phyloP scores from a whole-genome alignment of 1,284 basidiomycete genomes.

The Boletellus deceptivus region DNA sequence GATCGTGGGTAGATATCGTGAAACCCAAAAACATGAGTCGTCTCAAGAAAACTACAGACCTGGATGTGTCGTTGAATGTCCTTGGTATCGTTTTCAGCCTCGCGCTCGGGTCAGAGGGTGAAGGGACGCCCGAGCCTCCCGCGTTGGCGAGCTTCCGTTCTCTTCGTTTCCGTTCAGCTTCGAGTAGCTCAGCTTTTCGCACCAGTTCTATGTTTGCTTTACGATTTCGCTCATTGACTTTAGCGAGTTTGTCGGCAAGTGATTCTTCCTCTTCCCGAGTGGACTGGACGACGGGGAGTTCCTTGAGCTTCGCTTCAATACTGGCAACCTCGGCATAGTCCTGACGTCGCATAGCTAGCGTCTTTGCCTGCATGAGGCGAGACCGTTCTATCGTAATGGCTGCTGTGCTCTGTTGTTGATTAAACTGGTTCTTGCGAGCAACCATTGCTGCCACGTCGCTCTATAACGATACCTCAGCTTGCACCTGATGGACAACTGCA shows the following conservation, averaged over 20 bases:
- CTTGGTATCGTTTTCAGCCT: slow-evolving; percentile 58
- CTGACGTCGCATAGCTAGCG: slow-evolving; percentile 67
- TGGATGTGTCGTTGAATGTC: slow-evolving; percentile 47
- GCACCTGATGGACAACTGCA: background rate
- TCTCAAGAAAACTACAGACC: slow-evolving; percentile 39
- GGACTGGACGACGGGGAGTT: slow-evolving; percentile 37
- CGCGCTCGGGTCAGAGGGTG: slow-evolving; percentile 58
- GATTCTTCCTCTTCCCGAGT: slow-evolving; percentile 41
- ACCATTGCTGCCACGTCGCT: slow-evolving; percentile 73
- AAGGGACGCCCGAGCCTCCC: slow-evolving; percentile 41
- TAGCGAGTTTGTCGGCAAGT: slow-evolving; percentile 59
- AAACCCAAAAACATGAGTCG: slow-evolving; percentile 11
- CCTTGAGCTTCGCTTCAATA: slow-evolving; percentile 64
- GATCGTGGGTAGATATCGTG: slow-evolving; percentile 2
- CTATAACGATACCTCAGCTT: slow-evolving; percentile 34
- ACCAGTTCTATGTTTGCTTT: slow-evolving; percentile 78
- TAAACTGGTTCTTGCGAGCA: slow-evolving; percentile 58
- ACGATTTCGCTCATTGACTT: slow-evolving; percentile 87
- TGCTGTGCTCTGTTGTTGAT: slow-evolving; percentile 42
- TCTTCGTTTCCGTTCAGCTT: slow-evolving; percentile 61
- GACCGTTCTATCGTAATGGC: slow-evolving; percentile 57
- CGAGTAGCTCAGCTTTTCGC: slow-evolving; percentile 69
- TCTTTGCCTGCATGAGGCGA: slow-evolving; percentile 62
- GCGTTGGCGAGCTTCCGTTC: slow-evolving; percentile 59
- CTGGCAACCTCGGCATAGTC: slow-evolving; percentile 59